phyloP scores from a whole-genome alignment of 2,329 filamentous ascomycete species.

The Aureobasidium sp. region DNA sequence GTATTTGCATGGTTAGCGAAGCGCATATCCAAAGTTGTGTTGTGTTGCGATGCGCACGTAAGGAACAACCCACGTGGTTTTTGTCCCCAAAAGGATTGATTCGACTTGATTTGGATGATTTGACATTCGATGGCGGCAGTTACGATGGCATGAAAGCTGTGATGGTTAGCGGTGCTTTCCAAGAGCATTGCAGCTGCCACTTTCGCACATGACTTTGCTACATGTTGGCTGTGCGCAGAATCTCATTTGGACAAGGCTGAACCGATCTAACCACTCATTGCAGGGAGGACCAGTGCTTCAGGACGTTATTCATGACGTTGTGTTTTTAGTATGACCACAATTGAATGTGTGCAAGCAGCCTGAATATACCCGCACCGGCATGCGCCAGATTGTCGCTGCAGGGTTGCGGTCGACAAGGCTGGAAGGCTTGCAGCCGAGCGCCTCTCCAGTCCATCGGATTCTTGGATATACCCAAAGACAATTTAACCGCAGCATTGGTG shows the following conservation, averaged over 20 bases:
- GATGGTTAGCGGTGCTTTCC: not conserved
- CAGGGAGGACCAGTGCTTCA: not conserved
- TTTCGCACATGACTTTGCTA: not conserved
- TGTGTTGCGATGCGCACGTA: not conserved
- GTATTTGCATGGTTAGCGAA: not conserved
- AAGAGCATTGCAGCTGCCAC: not conserved
- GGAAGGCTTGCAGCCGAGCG: not conserved
- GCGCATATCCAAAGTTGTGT: not conserved
- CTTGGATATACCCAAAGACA: conserved; percentile 11
- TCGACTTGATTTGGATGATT: not conserved
- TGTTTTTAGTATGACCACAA: not conserved
- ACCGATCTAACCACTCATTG: not conserved
- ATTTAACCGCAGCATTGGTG: not conserved
- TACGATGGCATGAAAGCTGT: not conserved
- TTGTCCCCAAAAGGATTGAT: not conserved
- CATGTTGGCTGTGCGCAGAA: conserved; percentile 5
- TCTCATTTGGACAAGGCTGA: conserved; percentile 5
- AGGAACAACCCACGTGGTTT: not conserved
- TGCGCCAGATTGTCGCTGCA: not conserved
- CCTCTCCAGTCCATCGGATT: not conserved
- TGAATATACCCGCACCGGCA: not conserved
- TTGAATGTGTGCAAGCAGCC: not conserved
- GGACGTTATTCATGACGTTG: not conserved
- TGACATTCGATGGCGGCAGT: conserved; percentile 9
- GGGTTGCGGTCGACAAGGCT: not conserved